phyloP scores from a whole-genome alignment of 169 alveolate species.

The Pseudocohnilembus persalinus region DNA sequence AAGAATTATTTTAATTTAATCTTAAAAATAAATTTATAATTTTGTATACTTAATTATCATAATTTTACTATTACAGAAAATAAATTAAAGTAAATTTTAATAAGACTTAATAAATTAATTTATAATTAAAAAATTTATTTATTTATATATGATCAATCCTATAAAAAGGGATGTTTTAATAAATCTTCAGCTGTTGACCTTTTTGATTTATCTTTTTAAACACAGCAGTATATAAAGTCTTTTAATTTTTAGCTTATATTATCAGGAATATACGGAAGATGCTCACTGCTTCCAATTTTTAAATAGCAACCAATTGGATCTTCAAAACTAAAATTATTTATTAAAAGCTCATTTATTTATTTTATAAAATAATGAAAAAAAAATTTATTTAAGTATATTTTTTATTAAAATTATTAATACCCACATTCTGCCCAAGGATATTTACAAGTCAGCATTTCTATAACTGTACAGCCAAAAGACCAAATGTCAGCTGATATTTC shows the following conservation, averaged over 20 bases:
- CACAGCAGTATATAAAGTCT: background rate
- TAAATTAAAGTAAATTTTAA: too few species aligned
- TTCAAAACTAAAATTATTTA: background rate
- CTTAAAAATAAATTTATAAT: too few species aligned
- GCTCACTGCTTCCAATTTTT: background rate
- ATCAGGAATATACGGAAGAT: background rate
- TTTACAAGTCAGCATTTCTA: constrained; percentile 77
- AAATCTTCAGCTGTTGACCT: background rate
- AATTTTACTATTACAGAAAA: too few species aligned
- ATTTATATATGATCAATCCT: background rate
- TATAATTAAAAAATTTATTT: too few species aligned
- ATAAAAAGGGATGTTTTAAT: background rate
- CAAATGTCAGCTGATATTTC: constrained; percentile 84
- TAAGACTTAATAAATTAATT: too few species aligned
- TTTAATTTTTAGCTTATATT: background rate
- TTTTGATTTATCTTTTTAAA: background rate
- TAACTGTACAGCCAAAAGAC: constrained; percentile 82
- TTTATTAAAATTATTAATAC: background rate
- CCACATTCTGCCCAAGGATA: constrained; percentile 66
- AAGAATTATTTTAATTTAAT: too few species aligned
- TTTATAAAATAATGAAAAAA: background rate
- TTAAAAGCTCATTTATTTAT: too few species aligned
- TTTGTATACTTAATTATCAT: too few species aligned
- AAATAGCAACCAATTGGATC: background rate
- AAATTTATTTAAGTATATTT: too few species aligned